phyloP scores from a whole-genome alignment of 352 stramenopile genomes.

The Peronosclerospora sorghi region DNA sequence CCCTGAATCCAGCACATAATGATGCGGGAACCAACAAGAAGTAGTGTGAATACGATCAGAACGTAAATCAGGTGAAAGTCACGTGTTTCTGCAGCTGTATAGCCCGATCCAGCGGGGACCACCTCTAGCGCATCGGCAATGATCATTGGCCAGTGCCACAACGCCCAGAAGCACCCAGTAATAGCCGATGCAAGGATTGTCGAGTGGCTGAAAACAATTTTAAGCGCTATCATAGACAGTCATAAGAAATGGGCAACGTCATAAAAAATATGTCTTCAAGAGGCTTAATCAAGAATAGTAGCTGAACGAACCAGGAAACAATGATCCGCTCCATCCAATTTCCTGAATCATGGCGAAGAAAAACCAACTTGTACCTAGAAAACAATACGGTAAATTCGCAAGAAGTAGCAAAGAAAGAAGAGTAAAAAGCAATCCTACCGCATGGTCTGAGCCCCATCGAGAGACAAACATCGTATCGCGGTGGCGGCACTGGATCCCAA shows the following conservation, averaged over 20 bases:
- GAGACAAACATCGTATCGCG: constrained; percentile 71
- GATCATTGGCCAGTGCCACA: constrained; percentile 86
- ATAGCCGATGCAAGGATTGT: constrained; percentile 79
- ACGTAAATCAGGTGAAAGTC: constrained; percentile 77
- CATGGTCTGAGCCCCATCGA: constrained; percentile 53
- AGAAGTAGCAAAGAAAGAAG: neutral
- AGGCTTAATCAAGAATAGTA: constrained; percentile 2
- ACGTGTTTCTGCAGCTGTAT: constrained; percentile 62
- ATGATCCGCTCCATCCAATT: constrained; percentile 77
- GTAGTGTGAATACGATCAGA: constrained; percentile 60
- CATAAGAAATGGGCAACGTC: neutral
- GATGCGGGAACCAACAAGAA: constrained; percentile 75
- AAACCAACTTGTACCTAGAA: constrained; percentile 77
- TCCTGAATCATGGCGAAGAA: constrained; percentile 72
- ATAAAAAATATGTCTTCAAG: neutral
- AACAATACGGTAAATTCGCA: constrained; percentile 4
- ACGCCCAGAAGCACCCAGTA: constrained; percentile 72
- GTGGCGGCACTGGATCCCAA: constrained; percentile 74
- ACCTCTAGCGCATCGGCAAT: constrained; percentile 73
- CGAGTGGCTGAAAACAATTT: constrained; percentile 83
- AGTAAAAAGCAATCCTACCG: constrained; percentile 20
- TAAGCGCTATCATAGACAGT: constrained; percentile 37
- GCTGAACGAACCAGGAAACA: constrained; percentile 60
- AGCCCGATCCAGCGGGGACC: constrained; percentile 61
- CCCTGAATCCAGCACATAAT: constrained; percentile 88